A percentile compares a stretch with the other conserved stretches of the same genome.
Evolutionary conservation across 164 flowering plant species (phyloP).

Genomic region (Santalum album): DNA sequence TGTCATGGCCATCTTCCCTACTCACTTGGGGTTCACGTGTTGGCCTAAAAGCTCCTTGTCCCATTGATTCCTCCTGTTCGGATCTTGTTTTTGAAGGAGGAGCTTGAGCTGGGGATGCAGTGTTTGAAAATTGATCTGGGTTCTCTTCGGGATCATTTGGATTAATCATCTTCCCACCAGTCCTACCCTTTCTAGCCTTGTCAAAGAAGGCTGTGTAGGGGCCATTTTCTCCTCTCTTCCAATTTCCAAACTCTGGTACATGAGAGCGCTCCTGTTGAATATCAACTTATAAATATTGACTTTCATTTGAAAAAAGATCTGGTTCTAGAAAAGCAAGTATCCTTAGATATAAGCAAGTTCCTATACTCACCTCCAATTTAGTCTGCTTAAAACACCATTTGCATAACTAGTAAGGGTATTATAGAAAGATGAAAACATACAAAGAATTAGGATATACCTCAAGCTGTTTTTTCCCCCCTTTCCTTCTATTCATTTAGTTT

Average conservation of each 20-base stretch:
- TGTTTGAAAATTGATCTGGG: conserved; percentile 31
- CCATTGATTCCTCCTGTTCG: conserved; percentile 21
- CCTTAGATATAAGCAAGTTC: too few relatives aligned
- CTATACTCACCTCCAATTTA: too few relatives aligned
- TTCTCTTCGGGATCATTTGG: conserved; percentile 79
- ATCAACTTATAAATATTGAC: background rate
- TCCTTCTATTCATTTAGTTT: too few relatives aligned
- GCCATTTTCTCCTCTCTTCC: conserved; percentile 66
- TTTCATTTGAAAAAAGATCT: background rate
- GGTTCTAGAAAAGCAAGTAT: too few relatives aligned
- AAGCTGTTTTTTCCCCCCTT: too few relatives aligned
- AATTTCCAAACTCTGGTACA: conserved; percentile 86
- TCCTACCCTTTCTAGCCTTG: conserved; percentile 63
- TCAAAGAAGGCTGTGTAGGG: conserved; percentile 85
- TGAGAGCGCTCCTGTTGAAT: conserved; percentile 49
- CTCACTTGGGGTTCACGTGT: conserved; percentile 22
- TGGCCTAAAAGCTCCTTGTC: conserved; percentile 17
- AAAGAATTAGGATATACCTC: too few relatives aligned
- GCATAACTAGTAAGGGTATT: too few relatives aligned
- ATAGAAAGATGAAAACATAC: too few relatives aligned
- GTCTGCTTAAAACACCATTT: too few relatives aligned
- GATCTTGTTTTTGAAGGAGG: conserved; percentile 23
- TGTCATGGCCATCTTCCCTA: conserved; percentile 36
- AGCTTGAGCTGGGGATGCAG: conserved; percentile 18
- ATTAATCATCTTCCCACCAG: conserved; percentile 48